Base-by-base conservation (phyloP, 148 eudicot species). In the Amaranthus cruentus region DNA sequence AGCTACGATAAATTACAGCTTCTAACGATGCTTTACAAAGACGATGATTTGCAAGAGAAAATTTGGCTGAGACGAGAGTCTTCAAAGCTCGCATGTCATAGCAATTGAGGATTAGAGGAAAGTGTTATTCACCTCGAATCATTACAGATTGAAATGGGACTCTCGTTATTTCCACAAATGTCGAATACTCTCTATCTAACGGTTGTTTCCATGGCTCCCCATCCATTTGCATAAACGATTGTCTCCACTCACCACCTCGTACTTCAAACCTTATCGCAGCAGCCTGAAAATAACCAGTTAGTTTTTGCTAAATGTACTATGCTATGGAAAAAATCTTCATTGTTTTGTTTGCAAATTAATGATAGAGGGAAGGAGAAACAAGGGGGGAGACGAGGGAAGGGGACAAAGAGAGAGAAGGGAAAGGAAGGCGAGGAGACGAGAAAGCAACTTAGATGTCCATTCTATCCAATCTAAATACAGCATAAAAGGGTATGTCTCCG, bases 121-220 rank as follows among this genome's bases (percentile, higher is more conserved):
- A 54, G 6, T 3, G 53, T 77, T 80, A 86, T 42, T 85, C 87
- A 49, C 92, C 92, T 56, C 78, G 76, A 21, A 92, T 79, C 94
- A 95, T 85, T 13, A 85, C 38, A 10, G 97, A 95, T 57, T 90
- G 97, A 82, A 85, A 81, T 5, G 94, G 89, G 46, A 92, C 96
- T 67, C 85, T 83, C 67, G 79, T 88, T 47, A 95, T 88, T 75
- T 95, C 97, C 73, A 95, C 87, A 78, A 87, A 90, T 28, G 97
- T 90, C 0, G 99, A 89, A 56, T 74, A 92, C 12, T 88, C 87
- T 72, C 83, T 85, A 70, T 85, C 82, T 67, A 95, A 78, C 2
- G 99, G 99, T 68, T 92, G 99, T 79, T 92, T 92, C 99, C 99
- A 95, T 68, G 99, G 99, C 77, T 95, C 99, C 47, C 99, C 99